phyloP scores from a whole-genome alignment of 2,329 filamentous ascomycete species.

The Claviceps spartinae region DNA sequence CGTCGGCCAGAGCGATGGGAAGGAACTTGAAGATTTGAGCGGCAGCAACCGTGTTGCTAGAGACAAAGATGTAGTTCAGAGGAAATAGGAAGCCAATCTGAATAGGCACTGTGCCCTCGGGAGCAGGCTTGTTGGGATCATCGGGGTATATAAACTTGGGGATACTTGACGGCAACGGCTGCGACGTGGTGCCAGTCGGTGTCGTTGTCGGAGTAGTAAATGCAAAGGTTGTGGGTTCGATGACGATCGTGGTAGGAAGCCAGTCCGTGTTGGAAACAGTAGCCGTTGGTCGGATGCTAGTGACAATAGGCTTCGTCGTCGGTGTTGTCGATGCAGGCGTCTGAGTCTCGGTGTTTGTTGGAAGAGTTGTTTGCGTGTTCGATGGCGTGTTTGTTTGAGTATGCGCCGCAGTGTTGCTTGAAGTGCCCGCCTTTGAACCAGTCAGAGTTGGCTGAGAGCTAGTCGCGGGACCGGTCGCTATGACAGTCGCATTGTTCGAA shows the following conservation, averaged over 20 bases:
- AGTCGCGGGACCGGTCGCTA: not conserved
- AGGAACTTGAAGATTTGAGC: constrained; percentile 75
- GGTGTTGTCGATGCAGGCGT: constrained; percentile 4
- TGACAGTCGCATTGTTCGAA: constrained; percentile 5
- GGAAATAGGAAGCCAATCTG: constrained; percentile 74
- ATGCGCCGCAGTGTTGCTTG: constrained; percentile 3
- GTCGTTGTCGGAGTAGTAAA: constrained; percentile 17
- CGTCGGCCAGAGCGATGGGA: constrained; percentile 55
- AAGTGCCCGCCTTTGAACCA: constrained; percentile 8
- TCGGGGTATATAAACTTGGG: constrained; percentile 66
- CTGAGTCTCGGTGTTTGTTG: constrained; percentile 9
- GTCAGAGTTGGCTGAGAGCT: not conserved
- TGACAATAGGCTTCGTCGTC: constrained; percentile 14
- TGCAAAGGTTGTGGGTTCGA: constrained; percentile 31
- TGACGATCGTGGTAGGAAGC: constrained; percentile 48
- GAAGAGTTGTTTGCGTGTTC: not conserved
- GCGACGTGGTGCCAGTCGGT: constrained; percentile 29
- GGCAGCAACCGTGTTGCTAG: constrained; percentile 54
- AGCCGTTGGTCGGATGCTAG: constrained; percentile 28
- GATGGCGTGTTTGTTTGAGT: too few species aligned
- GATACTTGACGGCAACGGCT: constrained; percentile 49
- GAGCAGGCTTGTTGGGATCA: constrained; percentile 35
- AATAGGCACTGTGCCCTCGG: constrained; percentile 55
- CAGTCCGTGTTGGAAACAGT: constrained; percentile 31
- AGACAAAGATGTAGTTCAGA: constrained; percentile 77